Conservation (phyloP, 495 filamentous ascomycete genomes). For the Oidiodendron maius region DNA sequence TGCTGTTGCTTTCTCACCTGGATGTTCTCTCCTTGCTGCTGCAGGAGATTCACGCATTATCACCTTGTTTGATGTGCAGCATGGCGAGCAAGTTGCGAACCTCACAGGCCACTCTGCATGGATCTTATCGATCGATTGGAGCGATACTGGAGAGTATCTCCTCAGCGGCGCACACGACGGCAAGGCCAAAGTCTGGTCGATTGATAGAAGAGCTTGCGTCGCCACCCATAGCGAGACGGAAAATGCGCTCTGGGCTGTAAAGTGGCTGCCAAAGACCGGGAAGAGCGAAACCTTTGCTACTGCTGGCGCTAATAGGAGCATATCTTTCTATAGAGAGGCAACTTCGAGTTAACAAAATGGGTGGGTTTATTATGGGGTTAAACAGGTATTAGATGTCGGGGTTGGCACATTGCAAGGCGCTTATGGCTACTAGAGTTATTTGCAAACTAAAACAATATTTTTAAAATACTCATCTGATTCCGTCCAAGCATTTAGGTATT, state of each 20-base stretch:
- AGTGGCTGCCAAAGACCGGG: conserved; percentile 76
- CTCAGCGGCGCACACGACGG: conserved; percentile 85
- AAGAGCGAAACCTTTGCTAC: conserved; percentile 83
- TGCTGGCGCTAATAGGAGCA: conserved; percentile 70
- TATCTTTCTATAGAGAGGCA: conserved; percentile 90
- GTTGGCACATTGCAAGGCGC: too few relatives aligned
- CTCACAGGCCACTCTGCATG: conserved; percentile 74
- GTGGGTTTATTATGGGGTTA: too few relatives aligned
- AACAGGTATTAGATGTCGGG: too few relatives aligned
- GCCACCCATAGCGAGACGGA: conserved; percentile 91
- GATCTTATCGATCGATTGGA: conserved; percentile 90
- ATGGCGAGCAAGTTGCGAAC: conserved; percentile 88
- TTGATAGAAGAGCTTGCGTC: conserved; percentile 75
- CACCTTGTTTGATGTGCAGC: conserved; percentile 81
- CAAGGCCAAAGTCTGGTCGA: conserved; percentile 91
- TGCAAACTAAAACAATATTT: too few relatives aligned
- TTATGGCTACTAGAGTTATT: too few relatives aligned
- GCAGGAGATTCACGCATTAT: conserved; percentile 87
- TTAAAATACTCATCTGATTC: not conserved
- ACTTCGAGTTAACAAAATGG: conserved; percentile 51
- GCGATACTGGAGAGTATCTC: conserved; percentile 86
- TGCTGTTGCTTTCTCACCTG: conserved; percentile 79
- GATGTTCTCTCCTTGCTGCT: conserved; percentile 78
- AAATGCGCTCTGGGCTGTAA: conserved; percentile 77
- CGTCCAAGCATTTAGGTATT: too few relatives aligned